Evolutionary conservation across 495 filamentous ascomycete genomes (phyloP), one percentile per base, ranked within the genome.

Genomic region (Lophiostoma macrostomum): DNA sequence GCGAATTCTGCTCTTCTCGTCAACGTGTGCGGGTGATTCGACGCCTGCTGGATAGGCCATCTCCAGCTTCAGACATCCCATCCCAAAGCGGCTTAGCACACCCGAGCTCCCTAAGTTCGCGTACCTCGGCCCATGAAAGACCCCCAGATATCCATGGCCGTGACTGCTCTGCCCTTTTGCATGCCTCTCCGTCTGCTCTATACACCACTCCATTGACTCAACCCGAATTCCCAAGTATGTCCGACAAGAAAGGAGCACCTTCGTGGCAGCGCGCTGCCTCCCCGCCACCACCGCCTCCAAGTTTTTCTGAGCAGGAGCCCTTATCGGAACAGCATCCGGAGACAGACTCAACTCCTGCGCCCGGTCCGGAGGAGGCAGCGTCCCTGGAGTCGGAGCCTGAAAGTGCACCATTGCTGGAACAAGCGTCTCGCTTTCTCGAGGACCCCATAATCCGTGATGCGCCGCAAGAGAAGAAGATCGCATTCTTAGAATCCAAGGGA

Each of bases 401-500:
- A 56, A 25, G 60, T 30, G 38, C 69, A 34, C 12, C 85, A 10
- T 64, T 91, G 29, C 32, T 60, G 14, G 80, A 88, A 14, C 81
- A 88, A 64, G 89, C 89, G 16, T 71, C 77, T 28, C 82, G 75
- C 49, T 96, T 96, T 64, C 79, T 97, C n/a, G 72, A 86, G 34
- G 86, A 91, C 48, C 82, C 86, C 6, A 76, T 75, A n/a, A 86
- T 95, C 37, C 78, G 80, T 25, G 73, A 84, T 64, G 80, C 85
- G 8, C 74, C 85, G 1, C 74, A 75, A 36, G 84, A 87, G 43
- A 81, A 81, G 67, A 93, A 95, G 71, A 73, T 82, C 23, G 76
- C 78, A 2, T 96, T 96, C 53, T 72, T 97, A 6, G 78, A 84
- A 59, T 80, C 79, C 28, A 96, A 98, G 66, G 90, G 89, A 0